Conservation (phyloP, 2,329 filamentous ascomycete genomes). For the Exophiala spinifera region DNA sequence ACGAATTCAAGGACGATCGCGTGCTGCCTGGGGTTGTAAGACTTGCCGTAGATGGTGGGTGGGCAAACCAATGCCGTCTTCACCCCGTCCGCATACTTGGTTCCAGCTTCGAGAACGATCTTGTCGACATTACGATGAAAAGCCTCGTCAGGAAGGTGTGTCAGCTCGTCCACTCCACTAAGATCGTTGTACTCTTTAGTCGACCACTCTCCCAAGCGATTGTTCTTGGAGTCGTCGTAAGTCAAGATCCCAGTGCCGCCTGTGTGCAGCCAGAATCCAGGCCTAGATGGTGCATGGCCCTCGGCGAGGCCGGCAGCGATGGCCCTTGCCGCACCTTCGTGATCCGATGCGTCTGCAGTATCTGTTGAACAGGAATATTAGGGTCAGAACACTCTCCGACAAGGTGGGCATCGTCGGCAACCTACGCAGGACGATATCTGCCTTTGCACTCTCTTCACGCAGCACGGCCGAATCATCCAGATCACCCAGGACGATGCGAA, state of each 20-base stretch:
- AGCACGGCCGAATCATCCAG: constrained; percentile 41
- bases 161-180: constrained; percentile 41
- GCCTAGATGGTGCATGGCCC: constrained; percentile 33
- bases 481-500: constrained; percentile 42
- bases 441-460: constrained; percentile 44
- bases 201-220: constrained; percentile 40
- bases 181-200: constrained; percentile 46
- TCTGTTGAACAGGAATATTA: constrained; percentile 9
- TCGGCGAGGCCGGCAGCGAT: constrained; percentile 36
- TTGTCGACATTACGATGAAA: constrained; percentile 67
- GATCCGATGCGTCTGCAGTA: constrained; percentile 38
- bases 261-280: constrained; percentile 43
- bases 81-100: constrained; percentile 44
- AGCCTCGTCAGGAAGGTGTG: constrained; percentile 43
- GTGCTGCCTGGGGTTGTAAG: not conserved
- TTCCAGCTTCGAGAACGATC: constrained; percentile 55
- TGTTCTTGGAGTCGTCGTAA: constrained; percentile 39
- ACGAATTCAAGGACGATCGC: not conserved
- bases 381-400: not conserved
- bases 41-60: constrained; percentile 59
- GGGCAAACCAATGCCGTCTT: constrained; percentile 63
- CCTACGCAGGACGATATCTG: constrained; percentile 47
- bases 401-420: constrained; percentile 17
- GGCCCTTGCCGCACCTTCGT: constrained; percentile 40
- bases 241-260: constrained; percentile 45